A percentile compares a stretch with the other conserved stretches of the same genome.
Evolutionary conservation across 441 rosid genomes (phyloP).

Genomic region (Populus hybrid): DNA sequence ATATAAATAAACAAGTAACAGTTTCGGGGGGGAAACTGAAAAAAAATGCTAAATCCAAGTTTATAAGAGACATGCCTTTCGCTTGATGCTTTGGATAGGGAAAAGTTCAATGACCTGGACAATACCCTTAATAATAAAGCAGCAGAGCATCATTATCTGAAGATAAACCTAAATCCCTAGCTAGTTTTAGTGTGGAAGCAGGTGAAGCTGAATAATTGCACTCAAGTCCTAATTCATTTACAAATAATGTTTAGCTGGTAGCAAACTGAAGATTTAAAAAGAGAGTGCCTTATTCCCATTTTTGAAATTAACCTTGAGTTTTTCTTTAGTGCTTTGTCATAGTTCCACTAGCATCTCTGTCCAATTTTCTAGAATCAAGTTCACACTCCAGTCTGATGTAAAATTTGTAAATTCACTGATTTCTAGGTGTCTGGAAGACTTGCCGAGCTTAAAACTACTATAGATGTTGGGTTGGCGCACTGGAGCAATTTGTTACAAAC

Average conservation of each 20-base stretch:
- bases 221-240: background rate
- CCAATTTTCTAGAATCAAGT: background rate
- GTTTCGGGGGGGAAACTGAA: background rate
- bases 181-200: background rate
- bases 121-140: background rate
- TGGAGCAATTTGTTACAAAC: conserved; percentile 57
- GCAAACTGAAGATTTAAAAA: background rate
- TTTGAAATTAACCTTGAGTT: background rate
- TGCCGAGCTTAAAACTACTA: conserved; percentile 70
- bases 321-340: background rate
- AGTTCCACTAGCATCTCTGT: background rate
- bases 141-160: background rate
- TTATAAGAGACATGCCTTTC: background rate
- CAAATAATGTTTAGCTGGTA: background rate
- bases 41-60: background rate
- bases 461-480: conserved; percentile 64
- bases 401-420: conserved; percentile 13
- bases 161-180: background rate
- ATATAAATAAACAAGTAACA: background rate
- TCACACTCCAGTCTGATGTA: background rate
- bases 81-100: background rate
- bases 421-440: conserved; percentile 72
- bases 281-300: background rate
- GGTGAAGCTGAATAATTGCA: background rate
- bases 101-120: background rate